Conservation (phyloP, 805 yeast genomes). For the Ogataea ramenticola region DNA sequence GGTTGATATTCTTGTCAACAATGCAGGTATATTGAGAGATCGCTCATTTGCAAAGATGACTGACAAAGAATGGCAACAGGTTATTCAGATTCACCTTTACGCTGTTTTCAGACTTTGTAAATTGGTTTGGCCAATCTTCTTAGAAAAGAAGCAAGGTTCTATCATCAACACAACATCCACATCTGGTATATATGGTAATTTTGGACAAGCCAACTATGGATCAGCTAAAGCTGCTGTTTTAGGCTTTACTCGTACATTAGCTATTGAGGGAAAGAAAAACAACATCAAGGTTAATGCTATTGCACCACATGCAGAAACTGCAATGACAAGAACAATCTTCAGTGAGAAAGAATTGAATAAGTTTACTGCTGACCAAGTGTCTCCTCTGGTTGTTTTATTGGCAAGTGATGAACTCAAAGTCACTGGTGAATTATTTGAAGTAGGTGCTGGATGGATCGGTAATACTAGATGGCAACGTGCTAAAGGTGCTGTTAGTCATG, state of each 20-base stretch:
- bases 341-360: conserved; percentile 72
- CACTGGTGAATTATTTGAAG: conserved; percentile 81
- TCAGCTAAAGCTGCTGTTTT: conserved; percentile 88
- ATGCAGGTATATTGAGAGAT: conserved; percentile 94
- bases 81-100: conserved; percentile 70
- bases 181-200: conserved; percentile 94
- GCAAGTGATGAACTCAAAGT: conserved; percentile 68
- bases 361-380: conserved; percentile 82
- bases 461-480: conserved; percentile 93
- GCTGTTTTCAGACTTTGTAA: conserved; percentile 80
- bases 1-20: conserved; percentile 80
- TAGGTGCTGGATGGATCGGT: conserved; percentile 96
- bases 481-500: conserved; percentile 67
- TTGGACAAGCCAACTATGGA: conserved; percentile 95
- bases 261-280: conserved; percentile 80
- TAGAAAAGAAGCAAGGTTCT: conserved; percentile 70
- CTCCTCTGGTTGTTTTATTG: conserved; percentile 79
- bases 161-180: conserved; percentile 90
- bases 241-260: conserved; percentile 79
- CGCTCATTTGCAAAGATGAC: conserved; percentile 80
- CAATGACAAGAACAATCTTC: conserved; percentile 89
- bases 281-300: conserved; percentile 73
- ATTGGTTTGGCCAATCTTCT: conserved; percentile 88
- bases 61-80: conserved; percentile 75
- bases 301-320: conserved; percentile 98